A percentile compares a stretch with the other conserved stretches of the same genome.
phyloP scores from a whole-genome alignment of 371 early-diverging fungal species.

The Mucor racemosus region DNA sequence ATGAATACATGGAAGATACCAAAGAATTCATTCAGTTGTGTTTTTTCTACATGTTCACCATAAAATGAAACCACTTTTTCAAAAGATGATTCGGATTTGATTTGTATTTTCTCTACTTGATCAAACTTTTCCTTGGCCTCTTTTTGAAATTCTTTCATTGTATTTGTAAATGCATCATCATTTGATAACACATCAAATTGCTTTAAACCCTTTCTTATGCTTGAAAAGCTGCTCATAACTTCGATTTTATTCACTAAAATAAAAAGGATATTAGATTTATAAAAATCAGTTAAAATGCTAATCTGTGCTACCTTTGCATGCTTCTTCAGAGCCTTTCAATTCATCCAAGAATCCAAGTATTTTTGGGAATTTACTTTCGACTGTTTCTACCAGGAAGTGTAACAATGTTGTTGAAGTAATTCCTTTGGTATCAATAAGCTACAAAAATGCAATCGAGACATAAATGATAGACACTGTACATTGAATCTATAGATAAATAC shows the following conservation, averaged over 20 bases:
- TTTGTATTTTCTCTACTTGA: conserved; percentile 40
- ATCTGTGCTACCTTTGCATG: conserved; percentile 66
- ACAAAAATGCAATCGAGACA: background rate
- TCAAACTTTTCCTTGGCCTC: conserved; percentile 42
- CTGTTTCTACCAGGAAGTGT: conserved; percentile 75
- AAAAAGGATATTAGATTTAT: background rate
- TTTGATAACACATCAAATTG: conserved; percentile 42
- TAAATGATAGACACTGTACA: background rate
- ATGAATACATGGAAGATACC: conserved; percentile 76
- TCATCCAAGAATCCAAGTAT: conserved; percentile 69
- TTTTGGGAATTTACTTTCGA: conserved; percentile 69
- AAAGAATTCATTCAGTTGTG: conserved; percentile 87
- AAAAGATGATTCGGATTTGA: conserved; percentile 48
- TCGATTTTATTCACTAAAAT: conserved; percentile 51
- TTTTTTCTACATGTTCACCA: conserved; percentile 78
- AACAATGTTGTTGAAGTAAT: conserved; percentile 67
- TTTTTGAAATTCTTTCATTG: conserved; percentile 55
- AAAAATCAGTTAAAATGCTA: background rate
- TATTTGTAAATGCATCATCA: conserved; percentile 26
- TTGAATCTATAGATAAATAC: conserved; percentile 33
- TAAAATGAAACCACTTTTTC: conserved; percentile 50
- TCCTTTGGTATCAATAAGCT: conserved; percentile 86
- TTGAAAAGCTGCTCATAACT: conserved; percentile 44
- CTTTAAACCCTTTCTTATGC: conserved; percentile 48
- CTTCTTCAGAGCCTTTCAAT: conserved; percentile 69